Evolutionary conservation across 2,329 filamentous ascomycete genomes (phyloP).

Genomic region (Stemphylium vesicarium): DNA sequence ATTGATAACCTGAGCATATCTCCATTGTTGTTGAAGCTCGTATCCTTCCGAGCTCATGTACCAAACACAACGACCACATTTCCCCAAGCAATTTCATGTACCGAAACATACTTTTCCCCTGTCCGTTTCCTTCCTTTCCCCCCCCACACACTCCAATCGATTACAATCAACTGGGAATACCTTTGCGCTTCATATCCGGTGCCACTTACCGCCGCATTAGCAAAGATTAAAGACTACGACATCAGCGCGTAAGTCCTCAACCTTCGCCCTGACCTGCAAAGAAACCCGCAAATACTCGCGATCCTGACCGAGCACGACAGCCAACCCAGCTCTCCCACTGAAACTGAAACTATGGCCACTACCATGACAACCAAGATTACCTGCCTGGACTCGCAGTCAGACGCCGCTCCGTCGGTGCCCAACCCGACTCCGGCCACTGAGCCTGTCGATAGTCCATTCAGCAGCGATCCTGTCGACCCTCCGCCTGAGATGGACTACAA

Average conservation of each 20-base stretch:
- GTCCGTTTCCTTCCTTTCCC: too few relatives aligned
- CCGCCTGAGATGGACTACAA: conserved; percentile 31
- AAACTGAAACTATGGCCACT: conserved; percentile 6
- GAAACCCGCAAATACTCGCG: not conserved
- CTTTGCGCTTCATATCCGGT: not conserved
- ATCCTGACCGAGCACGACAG: not conserved
- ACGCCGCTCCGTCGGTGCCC: conserved; percentile 25
- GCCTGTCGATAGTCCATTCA: conserved; percentile 16
- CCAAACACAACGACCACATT: too few relatives aligned
- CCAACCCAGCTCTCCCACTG: not conserved
- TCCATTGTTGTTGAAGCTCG: too few relatives aligned
- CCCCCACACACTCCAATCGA: not conserved
- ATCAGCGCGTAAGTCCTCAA: not conserved
- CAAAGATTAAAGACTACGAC: not conserved
- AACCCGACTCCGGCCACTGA: conserved; percentile 37
- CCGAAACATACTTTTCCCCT: too few relatives aligned
- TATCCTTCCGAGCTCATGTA: too few relatives aligned
- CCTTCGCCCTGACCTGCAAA: not conserved
- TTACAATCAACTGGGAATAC: not conserved
- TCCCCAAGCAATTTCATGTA: too few relatives aligned
- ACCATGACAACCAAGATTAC: conserved; percentile 22
- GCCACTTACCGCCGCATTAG: not conserved
- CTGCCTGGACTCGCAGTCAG: conserved; percentile 30
- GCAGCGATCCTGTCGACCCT: conserved; percentile 17
- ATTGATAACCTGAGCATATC: too few relatives aligned